Percentiles rank a stretch among this genome's conserved stretches.
Evolutionary conservation across 2,329 filamentous ascomycete genomes (phyloP).

Genomic region (Mycosphaerelloides madeirae): DNA sequence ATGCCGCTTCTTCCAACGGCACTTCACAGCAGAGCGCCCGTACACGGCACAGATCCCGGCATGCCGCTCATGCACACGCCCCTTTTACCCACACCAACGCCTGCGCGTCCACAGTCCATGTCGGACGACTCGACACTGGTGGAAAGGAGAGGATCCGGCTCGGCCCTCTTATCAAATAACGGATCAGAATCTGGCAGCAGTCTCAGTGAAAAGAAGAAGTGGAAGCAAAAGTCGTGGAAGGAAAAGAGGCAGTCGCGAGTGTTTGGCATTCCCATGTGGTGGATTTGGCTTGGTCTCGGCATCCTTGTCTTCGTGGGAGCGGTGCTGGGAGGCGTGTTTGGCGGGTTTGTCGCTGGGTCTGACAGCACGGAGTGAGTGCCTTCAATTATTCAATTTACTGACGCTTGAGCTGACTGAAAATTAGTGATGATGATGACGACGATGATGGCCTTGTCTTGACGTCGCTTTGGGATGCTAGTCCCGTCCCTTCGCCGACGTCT

Average conservation of each 20-base stretch:
- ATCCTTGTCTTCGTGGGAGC: slow-evolving; percentile 30
- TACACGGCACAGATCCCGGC: slow-evolving; percentile 30
- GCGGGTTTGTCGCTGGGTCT: slow-evolving; percentile 28
- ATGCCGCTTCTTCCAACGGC: slow-evolving; percentile 46
- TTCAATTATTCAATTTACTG: no score
- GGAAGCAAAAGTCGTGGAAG: slow-evolving; percentile 37
- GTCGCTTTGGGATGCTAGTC: slow-evolving; percentile 32
- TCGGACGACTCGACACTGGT: slow-evolving; percentile 28
- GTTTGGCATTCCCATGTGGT: slow-evolving; percentile 34
- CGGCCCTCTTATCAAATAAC: neutral
- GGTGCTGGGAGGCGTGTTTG: slow-evolving; percentile 33
- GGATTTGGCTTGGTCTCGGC: slow-evolving; percentile 27
- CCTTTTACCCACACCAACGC: slow-evolving; percentile 26
- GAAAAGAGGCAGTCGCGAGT: slow-evolving; percentile 35
- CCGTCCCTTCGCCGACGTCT: slow-evolving; percentile 49
- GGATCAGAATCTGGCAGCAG: slow-evolving; percentile 3
- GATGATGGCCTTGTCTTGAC: slow-evolving; percentile 7
- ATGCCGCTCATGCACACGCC: slow-evolving; percentile 33
- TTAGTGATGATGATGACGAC: no score
- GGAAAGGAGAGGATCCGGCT: neutral
- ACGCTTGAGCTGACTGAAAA: no score
- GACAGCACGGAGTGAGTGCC: no score
- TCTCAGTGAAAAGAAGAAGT: slow-evolving; percentile 15
- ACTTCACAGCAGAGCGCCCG: slow-evolving; percentile 31
- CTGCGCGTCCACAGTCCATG: slow-evolving; percentile 31